Base-by-base conservation (phyloP, 2,329 filamentous ascomycete genomes). In the Botryosphaeria dothidea region DNA sequence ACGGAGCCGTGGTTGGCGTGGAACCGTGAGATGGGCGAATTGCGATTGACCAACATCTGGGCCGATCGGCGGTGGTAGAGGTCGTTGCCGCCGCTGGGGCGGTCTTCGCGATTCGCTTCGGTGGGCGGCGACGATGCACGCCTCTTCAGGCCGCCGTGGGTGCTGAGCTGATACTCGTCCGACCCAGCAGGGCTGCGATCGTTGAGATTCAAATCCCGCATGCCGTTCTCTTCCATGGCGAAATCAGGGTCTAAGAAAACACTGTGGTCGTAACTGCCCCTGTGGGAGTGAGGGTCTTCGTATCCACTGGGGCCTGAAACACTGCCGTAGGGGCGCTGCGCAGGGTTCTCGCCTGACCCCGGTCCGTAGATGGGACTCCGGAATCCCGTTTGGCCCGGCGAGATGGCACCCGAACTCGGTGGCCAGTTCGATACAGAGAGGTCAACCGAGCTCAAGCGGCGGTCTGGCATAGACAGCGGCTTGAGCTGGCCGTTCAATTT, bases 91-190 rank as follows among this genome's bases (percentile, higher is more conserved):
- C 76, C 75, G 6, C 79, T 80, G 23, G 78, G 74, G 46, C 81
- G 77, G 68, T 83, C 80, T 57, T 82, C 81, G 54, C 80, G 78
- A 52, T 75, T 71, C 58, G 81, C 81, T 70, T 88, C 86, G 65
- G 83, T 81, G 43, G 87, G 87, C 21, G 88, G 86, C 62, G 86
- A 88, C 15, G 86, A 88, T 66, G 88, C 88, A 65, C 87, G 83
- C 72, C 88, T 82, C 75, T 90, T 90, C 69, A 85, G 84, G 56
- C 87, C 86, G 63, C 83, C 81, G 70, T 81, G 83, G 25, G 80
- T 78, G 60, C 72, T 74, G 51, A 72, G 68, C 45, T 77, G 75
- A 52, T 80, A 80, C 43, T 82, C 81, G 19, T 82, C 78, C 34
- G 75, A 79, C 29, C 75, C 77, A 49, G 79, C 75, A 61, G 77